A percentile compares a stretch with the other conserved stretches of the same genome.
Conservation (phyloP, 352 stramenopile genomes). For the Globisporangium camurandrum region DNA sequence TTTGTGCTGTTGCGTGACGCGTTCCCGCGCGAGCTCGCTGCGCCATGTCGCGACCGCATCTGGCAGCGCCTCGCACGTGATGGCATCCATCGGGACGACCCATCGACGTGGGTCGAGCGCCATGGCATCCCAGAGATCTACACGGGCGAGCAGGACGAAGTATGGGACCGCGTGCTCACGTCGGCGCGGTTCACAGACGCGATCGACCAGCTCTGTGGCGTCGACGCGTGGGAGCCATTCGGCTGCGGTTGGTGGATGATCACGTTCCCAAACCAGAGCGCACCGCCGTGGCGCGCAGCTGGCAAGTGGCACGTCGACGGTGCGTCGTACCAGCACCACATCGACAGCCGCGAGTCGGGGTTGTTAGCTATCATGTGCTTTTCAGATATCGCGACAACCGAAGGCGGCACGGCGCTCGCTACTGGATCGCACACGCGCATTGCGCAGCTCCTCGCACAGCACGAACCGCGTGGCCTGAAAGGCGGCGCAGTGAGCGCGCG, state of each 20-base stretch:
- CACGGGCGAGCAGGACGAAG: conserved; percentile 20
- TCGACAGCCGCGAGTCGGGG: conserved; percentile 61
- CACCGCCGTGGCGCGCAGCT: conserved; percentile 49
- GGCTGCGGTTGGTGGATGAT: conserved; percentile 83
- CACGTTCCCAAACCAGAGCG: conserved; percentile 54
- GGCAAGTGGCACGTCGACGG: conserved; percentile 83
- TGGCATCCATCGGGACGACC: conserved; percentile 27
- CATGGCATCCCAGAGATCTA: conserved; percentile 53
- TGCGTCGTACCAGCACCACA: conserved; percentile 60
- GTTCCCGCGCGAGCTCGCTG: conserved; percentile 36
- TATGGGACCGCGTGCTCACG: conserved; percentile 43
- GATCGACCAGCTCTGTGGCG: conserved; percentile 68
- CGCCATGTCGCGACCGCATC: conserved; percentile 36
- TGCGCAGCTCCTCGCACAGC: conserved; percentile 38
- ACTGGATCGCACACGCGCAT: conserved; percentile 56
- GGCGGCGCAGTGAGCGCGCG: conserved; percentile 41
- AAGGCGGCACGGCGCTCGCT: conserved; percentile 67
- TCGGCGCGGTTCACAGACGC: conserved; percentile 29
- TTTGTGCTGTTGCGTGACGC: conserved; percentile 56
- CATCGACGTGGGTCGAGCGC: conserved; percentile 46
- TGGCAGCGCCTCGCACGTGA: conserved; percentile 30
- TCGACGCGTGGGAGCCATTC: conserved; percentile 51
- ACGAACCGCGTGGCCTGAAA: conserved; percentile 51
- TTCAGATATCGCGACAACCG: conserved; percentile 47
- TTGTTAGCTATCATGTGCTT: conserved; percentile 81